Base-by-base conservation (phyloP, 1,284 basidiomycete species). In the Peniophora sp. region DNA sequence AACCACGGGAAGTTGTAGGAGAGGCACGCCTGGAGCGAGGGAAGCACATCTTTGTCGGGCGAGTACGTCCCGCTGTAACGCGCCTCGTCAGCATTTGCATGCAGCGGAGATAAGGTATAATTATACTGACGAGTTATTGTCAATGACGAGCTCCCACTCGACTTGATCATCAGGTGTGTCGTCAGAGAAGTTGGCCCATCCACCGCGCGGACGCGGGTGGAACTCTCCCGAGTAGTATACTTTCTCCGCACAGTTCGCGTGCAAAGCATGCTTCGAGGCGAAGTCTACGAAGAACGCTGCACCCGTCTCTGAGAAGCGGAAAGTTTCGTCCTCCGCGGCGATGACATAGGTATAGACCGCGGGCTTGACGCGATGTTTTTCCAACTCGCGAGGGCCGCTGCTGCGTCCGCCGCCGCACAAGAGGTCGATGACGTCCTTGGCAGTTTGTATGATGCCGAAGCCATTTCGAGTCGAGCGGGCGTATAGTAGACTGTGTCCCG, bases 251-350 rank as follows among this genome's bases (percentile, higher is more conserved):
- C 70, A 72, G 57, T 70, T 70, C 17, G 69, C 59, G 56, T 71
- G 69, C 53, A 73, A 63, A 16, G 71, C 72, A 58, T 74, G 72
- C 59, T 89, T 89, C n/a, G 82, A 85, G 22, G 80, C 85, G 60
- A 88, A 87, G 65, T 88, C 84, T 53, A 88, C 83, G 63, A 89
- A 87, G 68, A 89, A 89, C 17, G 83, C 79, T 1, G 86, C 85
- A 10, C 85, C 85, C 2, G 86, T 89, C 63, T 89, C 86, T 36
- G 83, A 86, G 66, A 89, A 89, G 9, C 86, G 77, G 56, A 87
- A 75, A 2, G 82, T 79, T 58, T 85, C 78, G 66, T 89, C 85
- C 47, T 83, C 78, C 11, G 73, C 68, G 11, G 79, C 75, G 62
- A 89, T 81, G 61, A 89, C 73, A 65, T 89, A 89, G 24, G 86